Evolutionary conservation across 176 grass and related monocot species (phyloP), one percentile per base, ranked within the genome.

Genomic region (Avena atlantica): DNA sequence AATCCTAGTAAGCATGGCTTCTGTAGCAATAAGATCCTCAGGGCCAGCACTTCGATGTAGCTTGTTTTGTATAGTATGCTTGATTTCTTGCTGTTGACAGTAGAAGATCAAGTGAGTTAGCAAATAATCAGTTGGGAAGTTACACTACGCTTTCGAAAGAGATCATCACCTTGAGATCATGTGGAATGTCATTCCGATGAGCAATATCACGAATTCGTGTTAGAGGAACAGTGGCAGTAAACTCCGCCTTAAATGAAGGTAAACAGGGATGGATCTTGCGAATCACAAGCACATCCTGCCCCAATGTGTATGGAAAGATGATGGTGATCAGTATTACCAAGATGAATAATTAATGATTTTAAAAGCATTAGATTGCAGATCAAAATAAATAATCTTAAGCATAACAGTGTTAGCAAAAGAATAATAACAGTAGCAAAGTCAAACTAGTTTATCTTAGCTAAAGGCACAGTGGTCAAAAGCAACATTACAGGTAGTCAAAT

Each of bases 31-130:
- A 68, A 98, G 93, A 91, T 98, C 96, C 91, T 98, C 96, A 40
- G 96, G 96, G 73, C 96, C 96, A 87, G 96, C 96, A 94, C 91
- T 98, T 10, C 96, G 86, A 50, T 98, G 96, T 89, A 98, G 93
- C 81, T 98, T 98, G 89, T 98, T 98, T 92, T 98, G 96, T 86
- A 98, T 95, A 51, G 96, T 95, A 89, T 98, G 96, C 76, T 98
- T 98, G 62, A 98, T 98, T 90, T 98, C 96, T 98, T 95, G 93
- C 93, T 98, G 88, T 89, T 84, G 60, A 88, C 76, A 86, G 19
- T 42, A 91, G 61, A 79, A 86, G 52, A 51, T 23, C 20, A 84
- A 79, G 13, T 88, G 48, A 79, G 70, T 17, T 17, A 80, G 78
- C 25, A 87, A 82, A 76, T 76, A 86, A 74, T 73, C 14, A 63